Percentiles rank a stretch among this genome's conserved stretches.
phyloP scores from a whole-genome alignment of 2,329 filamentous ascomycete genomes.

The Cadophora sp. region DNA sequence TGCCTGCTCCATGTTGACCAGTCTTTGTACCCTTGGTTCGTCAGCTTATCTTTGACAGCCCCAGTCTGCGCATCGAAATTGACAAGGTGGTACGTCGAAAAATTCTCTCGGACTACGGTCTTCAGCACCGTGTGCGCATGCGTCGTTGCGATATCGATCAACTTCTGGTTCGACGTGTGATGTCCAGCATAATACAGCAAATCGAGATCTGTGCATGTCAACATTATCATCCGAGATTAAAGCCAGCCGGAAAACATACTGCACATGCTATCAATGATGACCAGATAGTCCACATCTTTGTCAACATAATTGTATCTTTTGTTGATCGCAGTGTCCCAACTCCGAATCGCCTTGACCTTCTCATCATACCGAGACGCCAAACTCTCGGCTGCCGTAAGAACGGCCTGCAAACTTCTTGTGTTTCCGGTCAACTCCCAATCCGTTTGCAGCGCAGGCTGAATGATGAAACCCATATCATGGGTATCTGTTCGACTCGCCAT shows the following conservation, averaged over 20 bases:
- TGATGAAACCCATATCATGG: constrained; percentile 55
- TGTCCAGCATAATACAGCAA: constrained; percentile 45
- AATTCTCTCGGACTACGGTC: constrained; percentile 44
- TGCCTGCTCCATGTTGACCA: constrained; percentile 47
- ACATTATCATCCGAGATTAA: background rate
- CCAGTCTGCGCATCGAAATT: constrained; percentile 49
- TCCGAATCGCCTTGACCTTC: constrained; percentile 40
- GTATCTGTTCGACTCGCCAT: constrained; percentile 45
- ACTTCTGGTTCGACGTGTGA: constrained; percentile 39
- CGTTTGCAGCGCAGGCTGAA: constrained; percentile 49
- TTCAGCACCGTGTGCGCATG: constrained; percentile 46
- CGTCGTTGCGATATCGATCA: constrained; percentile 43
- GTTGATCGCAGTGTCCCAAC: constrained; percentile 47
- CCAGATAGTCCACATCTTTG: constrained; percentile 38
- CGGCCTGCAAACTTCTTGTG: constrained; percentile 26
- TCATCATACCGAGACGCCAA: constrained; percentile 28
- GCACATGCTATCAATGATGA: constrained; percentile 46
- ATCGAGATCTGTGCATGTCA: constrained; percentile 41
- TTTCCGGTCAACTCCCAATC: constrained; percentile 34
- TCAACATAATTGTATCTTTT: constrained; percentile 28
- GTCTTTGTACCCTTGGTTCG: constrained; percentile 49
- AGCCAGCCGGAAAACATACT: constrained; percentile 34
- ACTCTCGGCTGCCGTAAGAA: constrained; percentile 41
- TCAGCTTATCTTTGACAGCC: constrained; percentile 45
- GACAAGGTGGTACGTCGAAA: constrained; percentile 47